Conservation (phyloP, 2,329 filamentous ascomycete species). For the Capronia coronata region DNA sequence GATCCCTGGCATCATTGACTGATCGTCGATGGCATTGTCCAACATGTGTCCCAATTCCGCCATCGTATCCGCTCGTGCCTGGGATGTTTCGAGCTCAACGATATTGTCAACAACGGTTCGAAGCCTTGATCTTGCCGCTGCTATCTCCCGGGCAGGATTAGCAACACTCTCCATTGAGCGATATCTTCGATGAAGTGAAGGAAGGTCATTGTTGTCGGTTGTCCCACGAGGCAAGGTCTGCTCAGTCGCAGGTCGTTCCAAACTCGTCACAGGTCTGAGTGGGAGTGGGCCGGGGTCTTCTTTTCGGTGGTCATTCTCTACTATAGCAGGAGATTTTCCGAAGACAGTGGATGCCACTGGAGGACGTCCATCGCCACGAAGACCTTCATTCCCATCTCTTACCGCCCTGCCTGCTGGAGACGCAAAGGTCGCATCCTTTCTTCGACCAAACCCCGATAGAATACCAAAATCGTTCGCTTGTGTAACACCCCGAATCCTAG, state of each 20-base stretch:
- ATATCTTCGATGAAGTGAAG: constrained; percentile 9
- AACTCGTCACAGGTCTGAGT: constrained; percentile 15
- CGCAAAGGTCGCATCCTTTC: constrained; percentile 7
- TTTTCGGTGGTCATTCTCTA: not conserved
- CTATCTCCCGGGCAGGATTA: constrained; percentile 19
- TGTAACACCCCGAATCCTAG: constrained; percentile 8
- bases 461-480: constrained; percentile 8
- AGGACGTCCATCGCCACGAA: constrained; percentile 13
- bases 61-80: constrained; percentile 16
- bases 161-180: constrained; percentile 17
- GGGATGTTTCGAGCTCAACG: constrained; percentile 3
- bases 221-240: not conserved
- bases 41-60: constrained; percentile 27
- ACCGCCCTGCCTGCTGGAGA: constrained; percentile 8
- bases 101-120: constrained; percentile 13
- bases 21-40: constrained; percentile 25
- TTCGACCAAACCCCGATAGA: constrained; percentile 6
- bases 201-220: not conserved
- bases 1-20: constrained; percentile 7
- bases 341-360: constrained; percentile 6
- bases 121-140: constrained; percentile 20
- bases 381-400: constrained; percentile 13
- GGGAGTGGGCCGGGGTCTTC: not conserved
- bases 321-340: not conserved
- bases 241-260: constrained; percentile 7